Conservation (phyloP, 768 basidiomycete species). For the Xerocomellus dryophilus region DNA sequence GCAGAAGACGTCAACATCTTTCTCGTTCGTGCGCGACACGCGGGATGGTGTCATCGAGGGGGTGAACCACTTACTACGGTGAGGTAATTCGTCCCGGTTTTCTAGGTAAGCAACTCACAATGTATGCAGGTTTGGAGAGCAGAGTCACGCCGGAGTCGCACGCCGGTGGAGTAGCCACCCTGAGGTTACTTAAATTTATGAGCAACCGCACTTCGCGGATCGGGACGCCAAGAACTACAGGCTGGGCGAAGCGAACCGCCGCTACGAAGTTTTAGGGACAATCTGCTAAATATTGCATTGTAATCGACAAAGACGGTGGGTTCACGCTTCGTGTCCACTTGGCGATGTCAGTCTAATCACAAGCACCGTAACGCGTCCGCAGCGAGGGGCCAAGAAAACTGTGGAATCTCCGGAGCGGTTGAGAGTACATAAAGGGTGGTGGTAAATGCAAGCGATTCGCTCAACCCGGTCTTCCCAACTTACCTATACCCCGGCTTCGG, state of each 20-base stretch:
- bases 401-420: not conserved
- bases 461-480: not conserved
- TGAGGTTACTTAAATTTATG: not conserved
- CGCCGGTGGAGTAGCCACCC: not conserved
- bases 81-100: slow-evolving; percentile 8
- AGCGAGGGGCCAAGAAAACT: not conserved
- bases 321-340: not conserved
- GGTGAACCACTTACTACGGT: not conserved
- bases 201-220: slow-evolving; percentile 8
- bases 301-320: slow-evolving; percentile 15
- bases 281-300: not conserved
- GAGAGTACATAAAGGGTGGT: slow-evolving; percentile 12
- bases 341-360: slow-evolving; percentile 5
- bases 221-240: slow-evolving; percentile 17
- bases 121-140: not conserved
- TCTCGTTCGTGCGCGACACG: not conserved
- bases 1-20: not conserved
- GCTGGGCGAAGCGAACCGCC: not conserved
- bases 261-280: not conserved
- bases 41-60: not conserved
- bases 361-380: not conserved
- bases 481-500: not conserved
- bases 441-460: not conserved
- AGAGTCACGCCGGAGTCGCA: not conserved
- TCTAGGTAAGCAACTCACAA: not conserved